Conservation (phyloP, 768 basidiomycete species). For the Rhodosporidiobolus odoratus region DNA sequence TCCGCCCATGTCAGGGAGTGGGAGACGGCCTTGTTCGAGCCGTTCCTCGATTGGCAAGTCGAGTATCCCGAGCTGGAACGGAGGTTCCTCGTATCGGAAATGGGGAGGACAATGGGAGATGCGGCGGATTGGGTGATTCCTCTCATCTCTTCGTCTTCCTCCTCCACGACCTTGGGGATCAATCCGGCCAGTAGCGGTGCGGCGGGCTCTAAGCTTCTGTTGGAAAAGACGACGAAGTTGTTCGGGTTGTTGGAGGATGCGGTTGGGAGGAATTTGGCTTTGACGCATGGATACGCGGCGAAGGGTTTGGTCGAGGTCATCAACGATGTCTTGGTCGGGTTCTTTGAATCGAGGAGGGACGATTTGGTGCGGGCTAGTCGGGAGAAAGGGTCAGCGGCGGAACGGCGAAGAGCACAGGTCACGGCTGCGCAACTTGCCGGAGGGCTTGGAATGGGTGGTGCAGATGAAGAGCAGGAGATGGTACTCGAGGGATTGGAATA, state of each 20-base stretch:
- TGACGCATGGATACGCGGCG: conserved; percentile 86
- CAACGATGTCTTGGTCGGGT: conserved; percentile 64
- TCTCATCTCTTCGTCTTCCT: too few relatives aligned
- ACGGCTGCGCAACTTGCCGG: conserved; percentile 46
- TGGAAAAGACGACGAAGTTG: conserved; percentile 53
- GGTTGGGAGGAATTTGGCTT: conserved; percentile 62
- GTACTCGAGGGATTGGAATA: conserved; percentile 70
- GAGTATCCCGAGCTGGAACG: conserved; percentile 77
- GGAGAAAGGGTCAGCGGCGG: conserved; percentile 12
- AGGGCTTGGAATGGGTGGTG: conserved; percentile 16
- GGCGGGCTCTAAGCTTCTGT: conserved; percentile 28
- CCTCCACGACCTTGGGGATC: neutral
- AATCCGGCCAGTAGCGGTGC: neutral
- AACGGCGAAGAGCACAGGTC: conserved; percentile 51
- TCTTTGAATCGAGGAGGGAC: conserved; percentile 50
- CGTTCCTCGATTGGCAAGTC: conserved; percentile 83
- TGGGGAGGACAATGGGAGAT: conserved; percentile 6
- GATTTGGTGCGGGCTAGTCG: conserved; percentile 21
- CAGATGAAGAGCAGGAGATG: conserved; percentile 47
- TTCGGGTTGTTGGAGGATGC: conserved; percentile 76
- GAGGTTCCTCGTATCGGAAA: conserved; percentile 53
- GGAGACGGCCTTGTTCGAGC: conserved; percentile 89
- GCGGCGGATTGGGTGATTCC: conserved; percentile 23
- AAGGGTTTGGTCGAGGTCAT: conserved; percentile 67
- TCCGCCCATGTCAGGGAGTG: conserved; percentile 50